phyloP scores from a whole-genome alignment of 2,329 filamentous ascomycete genomes.

The Ciborinia camelliae region DNA sequence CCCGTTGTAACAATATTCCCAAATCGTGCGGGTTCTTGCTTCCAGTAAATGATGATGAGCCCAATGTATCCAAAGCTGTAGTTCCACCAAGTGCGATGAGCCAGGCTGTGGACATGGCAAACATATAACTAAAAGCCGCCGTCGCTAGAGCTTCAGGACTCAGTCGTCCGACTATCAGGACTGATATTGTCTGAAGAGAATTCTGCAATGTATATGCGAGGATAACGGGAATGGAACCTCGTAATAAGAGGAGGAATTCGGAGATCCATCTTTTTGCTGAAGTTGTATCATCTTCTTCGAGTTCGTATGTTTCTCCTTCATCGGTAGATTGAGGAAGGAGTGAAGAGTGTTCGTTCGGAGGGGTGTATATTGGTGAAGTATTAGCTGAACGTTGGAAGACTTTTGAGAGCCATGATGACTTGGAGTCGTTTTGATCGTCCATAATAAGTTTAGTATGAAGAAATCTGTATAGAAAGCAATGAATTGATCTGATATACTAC shows the following conservation, averaged over 20 bases:
- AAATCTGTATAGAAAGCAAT: neutral
- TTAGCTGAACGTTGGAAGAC: slow-evolving; percentile 26
- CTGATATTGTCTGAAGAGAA: slow-evolving; percentile 76
- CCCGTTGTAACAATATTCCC: slow-evolving; percentile 73
- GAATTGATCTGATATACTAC: neutral
- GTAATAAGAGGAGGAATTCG: slow-evolving; percentile 67
- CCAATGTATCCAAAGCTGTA: slow-evolving; percentile 81
- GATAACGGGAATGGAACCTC: slow-evolving; percentile 72
- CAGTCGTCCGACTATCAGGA: slow-evolving; percentile 75
- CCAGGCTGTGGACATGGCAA: slow-evolving; percentile 86
- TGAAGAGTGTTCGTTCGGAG: slow-evolving; percentile 35
- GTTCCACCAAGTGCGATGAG: slow-evolving; percentile 81
- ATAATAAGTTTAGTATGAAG: neutral
- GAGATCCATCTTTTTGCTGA: slow-evolving; percentile 40
- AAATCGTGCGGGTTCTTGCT: slow-evolving; percentile 75
- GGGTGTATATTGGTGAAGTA: slow-evolving; percentile 25
- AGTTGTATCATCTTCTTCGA: slow-evolving; percentile 28
- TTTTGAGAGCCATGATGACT: slow-evolving; percentile 34
- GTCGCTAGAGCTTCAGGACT: slow-evolving; percentile 78
- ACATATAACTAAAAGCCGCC: slow-evolving; percentile 89
- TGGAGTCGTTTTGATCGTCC: slow-evolving; percentile 23
- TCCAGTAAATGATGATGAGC: slow-evolving; percentile 77
- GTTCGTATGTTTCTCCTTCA: slow-evolving; percentile 31
- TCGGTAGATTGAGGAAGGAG: slow-evolving; percentile 29
- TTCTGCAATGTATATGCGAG: slow-evolving; percentile 84